phyloP scores from a whole-genome alignment of 345 rosid genomes.

The Aurinia saxatilis region DNA sequence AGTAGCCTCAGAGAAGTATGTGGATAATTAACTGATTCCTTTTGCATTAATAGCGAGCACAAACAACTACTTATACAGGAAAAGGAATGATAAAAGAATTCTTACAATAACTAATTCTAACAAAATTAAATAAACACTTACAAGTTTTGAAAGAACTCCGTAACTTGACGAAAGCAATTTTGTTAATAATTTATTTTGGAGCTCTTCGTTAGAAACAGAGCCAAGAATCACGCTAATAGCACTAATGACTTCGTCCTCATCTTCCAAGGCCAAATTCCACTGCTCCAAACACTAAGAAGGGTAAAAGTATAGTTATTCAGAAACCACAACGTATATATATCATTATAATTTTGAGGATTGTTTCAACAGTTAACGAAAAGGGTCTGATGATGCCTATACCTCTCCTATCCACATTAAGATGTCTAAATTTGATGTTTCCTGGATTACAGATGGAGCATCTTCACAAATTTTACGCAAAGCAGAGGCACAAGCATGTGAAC shows the following conservation, averaged over 20 bases:
- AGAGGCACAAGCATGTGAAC: conserved; percentile 76
- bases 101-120: conserved; percentile 1
- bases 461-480: conserved; percentile 90
- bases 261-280: conserved; percentile 70
- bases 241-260: conserved; percentile 80
- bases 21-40: not conserved
- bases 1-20: not conserved
- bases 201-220: conserved; percentile 59
- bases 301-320: conserved; percentile 6
- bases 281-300: conserved; percentile 46
- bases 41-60: not conserved
- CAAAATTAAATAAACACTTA: conserved; percentile 35
- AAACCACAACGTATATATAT: not conserved
- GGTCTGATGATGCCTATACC: conserved; percentile 37
- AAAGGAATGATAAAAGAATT: not conserved
- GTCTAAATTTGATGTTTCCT: conserved; percentile 80
- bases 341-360: not conserved
- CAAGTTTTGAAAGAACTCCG: conserved; percentile 77
- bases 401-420: conserved; percentile 88
- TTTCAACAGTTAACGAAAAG: not conserved
- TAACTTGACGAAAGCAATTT: conserved; percentile 82
- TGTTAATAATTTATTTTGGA: conserved; percentile 64
- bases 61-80: not conserved
- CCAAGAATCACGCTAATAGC: conserved; percentile 71
- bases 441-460: conserved; percentile 61